Base-by-base conservation (phyloP, 805 yeast genomes). In the Ogataea haglerorum region DNA sequence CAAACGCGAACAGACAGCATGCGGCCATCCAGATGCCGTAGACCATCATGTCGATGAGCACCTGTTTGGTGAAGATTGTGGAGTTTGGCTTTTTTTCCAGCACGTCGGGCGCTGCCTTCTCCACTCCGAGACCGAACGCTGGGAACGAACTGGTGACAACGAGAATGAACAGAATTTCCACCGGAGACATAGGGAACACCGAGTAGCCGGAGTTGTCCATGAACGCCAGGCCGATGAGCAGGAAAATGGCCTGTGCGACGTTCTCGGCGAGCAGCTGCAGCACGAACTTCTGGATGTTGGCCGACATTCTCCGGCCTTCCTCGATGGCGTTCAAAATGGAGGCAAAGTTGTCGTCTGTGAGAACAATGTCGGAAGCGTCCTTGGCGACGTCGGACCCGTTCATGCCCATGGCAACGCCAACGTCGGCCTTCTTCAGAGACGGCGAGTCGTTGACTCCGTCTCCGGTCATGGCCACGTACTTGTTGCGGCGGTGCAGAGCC, bases 361-460 rank as follows among this genome's bases (percentile, higher is more conserved):
- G 27, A n/a, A 24, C 27, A 24, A 24, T 24, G 33, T 30, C 33
- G 21, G 34, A 28, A 10, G 82, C 81, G 39, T 75, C 69, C 49
- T 76, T 72, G 4, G 82, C 82, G 16, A 76, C 80, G 56, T 76
- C 82, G 1, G 81, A 74, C 10, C 81, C 82, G 36, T 76, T 70
- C 2, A 82, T 82, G 5, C 27, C 27, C 82, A 78, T 77, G 10
- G 81, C 75, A 50, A 78, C 70, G 40, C 83, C 83, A 41, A 78
- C 78, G 54, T 78, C 82, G 5, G 83, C 82, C 43, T 70, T 72
- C 55, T 75, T 77, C 51, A 78, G 62, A 5, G 83, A 79, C 6
- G 83, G 83, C 0, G 82, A 78, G 56, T 78, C 83, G 56, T 78
- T 78, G 26, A 78, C 82, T 45, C 83, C 83, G 56, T 78, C 83